Conservation (phyloP, 2,329 filamentous ascomycete species). For the Beauveria australis region DNA sequence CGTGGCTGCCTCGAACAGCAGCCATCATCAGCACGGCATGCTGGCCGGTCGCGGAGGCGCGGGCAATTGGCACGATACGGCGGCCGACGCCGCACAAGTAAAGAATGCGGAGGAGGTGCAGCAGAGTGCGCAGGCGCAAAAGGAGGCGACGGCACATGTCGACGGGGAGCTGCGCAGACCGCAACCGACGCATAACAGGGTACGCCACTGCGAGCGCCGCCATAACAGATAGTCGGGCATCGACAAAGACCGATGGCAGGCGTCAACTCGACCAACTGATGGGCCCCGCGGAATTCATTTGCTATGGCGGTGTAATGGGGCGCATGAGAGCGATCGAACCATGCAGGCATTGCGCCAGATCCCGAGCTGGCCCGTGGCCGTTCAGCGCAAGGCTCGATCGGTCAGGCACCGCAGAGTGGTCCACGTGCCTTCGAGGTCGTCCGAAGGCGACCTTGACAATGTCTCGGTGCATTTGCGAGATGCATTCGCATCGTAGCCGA, state of each 20-base stretch:
- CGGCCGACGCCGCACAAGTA: background rate
- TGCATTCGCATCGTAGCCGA: background rate
- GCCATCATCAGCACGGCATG: slow-evolving; percentile 17
- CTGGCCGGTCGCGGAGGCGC: slow-evolving; percentile 40
- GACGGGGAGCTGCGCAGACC: slow-evolving; percentile 23
- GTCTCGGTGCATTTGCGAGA: background rate
- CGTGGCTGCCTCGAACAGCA: background rate
- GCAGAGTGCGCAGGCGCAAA: slow-evolving; percentile 17
- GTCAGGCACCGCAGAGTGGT: too few relatives aligned
- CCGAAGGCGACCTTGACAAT: background rate
- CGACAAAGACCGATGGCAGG: too few relatives aligned
- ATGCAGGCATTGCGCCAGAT: too few relatives aligned
- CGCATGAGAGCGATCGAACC: too few relatives aligned
- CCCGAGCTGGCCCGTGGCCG: too few relatives aligned
- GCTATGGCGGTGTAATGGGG: too few relatives aligned
- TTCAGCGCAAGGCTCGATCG: too few relatives aligned
- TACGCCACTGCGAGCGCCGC: background rate
- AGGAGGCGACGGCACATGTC: slow-evolving; percentile 25
- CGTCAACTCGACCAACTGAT: too few relatives aligned
- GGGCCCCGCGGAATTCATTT: too few relatives aligned
- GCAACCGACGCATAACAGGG: background rate
- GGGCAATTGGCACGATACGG: slow-evolving; percentile 36
- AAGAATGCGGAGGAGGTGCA: background rate
- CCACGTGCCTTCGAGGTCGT: background rate
- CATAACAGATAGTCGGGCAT: background rate